Base-by-base conservation (phyloP, 495 filamentous ascomycete species). In the Xylaria castorea region DNA sequence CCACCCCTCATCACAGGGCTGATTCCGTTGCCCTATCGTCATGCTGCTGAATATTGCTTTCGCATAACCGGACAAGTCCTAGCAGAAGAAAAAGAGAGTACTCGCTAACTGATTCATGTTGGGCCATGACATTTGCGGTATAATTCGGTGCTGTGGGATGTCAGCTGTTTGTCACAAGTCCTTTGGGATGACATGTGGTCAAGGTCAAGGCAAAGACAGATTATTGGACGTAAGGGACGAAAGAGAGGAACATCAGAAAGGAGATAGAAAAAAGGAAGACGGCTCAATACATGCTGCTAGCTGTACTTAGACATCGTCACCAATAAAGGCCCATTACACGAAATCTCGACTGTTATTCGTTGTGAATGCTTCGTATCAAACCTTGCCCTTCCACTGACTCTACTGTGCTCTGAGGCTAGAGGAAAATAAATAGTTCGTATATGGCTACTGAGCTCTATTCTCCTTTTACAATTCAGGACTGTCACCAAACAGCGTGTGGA, bases 401-500 rank as follows among this genome's bases (percentile, higher is more conserved):
- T 38, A 44, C 12, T 44, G 16, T 44, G 9, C 5, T 14, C 42
- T 3, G 42, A 16, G 8, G 12, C 11, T 50, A 5, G 1, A 22
- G 46, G 20, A 22, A 50, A 7, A 5, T 8, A 1, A 50, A 50
- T 20, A 50, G 20, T 20, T 50, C 7, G 0, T 5, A 48, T 48
- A 48, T 48, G 44, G 5, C 44, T n/a, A 20, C 44, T 5, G 5
- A 20, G 5, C 44, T 48, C 3, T 7, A 18, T 53, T 27, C 22
- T 53, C n/a, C 7, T 22, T 5, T 22, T 72, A 73, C 22, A 79
- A 66, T 70, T 81, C 78, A 5, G 80, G 79, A 53, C 74, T 80
- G 55, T 82, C 80, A 34, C 79, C 81, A 73, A 83, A 84, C 7
- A 72, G 53, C 16, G n/a, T 25, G 3, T 64, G 6, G 32, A 77